These are phyloP conservation scores for Colletotrichum sp. DNA, from an alignment of 2,329 filamentous ascomycete genomes.

Conservation along the genomic window DNA sequence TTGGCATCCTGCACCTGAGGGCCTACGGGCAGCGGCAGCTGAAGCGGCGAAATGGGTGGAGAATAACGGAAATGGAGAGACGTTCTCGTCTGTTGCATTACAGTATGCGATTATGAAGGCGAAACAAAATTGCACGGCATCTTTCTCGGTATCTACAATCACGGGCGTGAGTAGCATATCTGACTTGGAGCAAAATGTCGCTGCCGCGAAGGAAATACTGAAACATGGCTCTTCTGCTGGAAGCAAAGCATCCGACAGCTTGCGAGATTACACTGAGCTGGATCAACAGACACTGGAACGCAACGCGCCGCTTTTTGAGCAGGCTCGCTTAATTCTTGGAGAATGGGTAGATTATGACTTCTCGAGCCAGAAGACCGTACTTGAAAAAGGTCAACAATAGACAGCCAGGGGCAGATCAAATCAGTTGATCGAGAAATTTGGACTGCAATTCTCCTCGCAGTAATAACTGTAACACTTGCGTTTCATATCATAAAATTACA, in stretches of 20 bases:
- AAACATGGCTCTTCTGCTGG: not conserved
- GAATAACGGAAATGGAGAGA: not conserved
- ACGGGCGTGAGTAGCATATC: not conserved
- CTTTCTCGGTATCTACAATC: not conserved
- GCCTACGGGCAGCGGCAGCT: not conserved
- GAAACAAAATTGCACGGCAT: not conserved
- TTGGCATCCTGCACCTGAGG: not conserved
- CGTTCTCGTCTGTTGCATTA: not conserved
- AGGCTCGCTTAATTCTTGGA: not conserved
- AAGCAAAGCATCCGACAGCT: not conserved
- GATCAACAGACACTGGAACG: not conserved
- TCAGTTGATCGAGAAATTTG: not conserved
- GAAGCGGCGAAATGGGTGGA: not conserved
- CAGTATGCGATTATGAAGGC: not conserved
- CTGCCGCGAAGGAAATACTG: not conserved
- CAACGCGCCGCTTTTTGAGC: not conserved
- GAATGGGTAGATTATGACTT: not conserved
- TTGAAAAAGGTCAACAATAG: fast-evolving
- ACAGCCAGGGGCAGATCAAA: not conserved
- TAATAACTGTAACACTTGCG: not conserved
- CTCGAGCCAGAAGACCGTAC: not conserved
- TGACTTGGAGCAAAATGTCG: not conserved
- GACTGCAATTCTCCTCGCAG: not conserved
- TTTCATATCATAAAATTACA: not conserved
- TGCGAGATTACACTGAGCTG: not conserved